phyloP scores from a whole-genome alignment of 2,329 filamentous ascomycete species.

The Penicillium sp. region DNA sequence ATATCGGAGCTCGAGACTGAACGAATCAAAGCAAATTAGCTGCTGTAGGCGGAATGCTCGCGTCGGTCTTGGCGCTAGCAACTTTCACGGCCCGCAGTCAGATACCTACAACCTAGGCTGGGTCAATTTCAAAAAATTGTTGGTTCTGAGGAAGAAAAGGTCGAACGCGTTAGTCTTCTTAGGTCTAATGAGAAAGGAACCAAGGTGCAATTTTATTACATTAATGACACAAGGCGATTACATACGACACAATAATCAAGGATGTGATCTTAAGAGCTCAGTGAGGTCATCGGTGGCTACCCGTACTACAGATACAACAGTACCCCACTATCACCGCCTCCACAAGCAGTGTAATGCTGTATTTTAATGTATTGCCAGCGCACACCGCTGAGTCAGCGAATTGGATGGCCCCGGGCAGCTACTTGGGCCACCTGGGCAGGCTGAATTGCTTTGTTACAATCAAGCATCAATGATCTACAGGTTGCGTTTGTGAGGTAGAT shows the following conservation, averaged over 20 bases:
- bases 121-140: background rate
- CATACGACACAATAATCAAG: constrained; percentile 4
- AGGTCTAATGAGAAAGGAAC: background rate
- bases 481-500: background rate
- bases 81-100: constrained; percentile 21
- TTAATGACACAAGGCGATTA: background rate
- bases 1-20: constrained; percentile 1
- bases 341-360: background rate
- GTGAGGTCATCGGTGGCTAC: constrained; percentile 27
- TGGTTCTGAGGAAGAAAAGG: constrained; percentile 5
- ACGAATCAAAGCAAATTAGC: constrained; percentile 10
- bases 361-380: background rate
- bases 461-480: background rate
- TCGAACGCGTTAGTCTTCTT: background rate
- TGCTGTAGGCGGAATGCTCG: constrained; percentile 20
- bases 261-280: constrained; percentile 10
- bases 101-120: background rate
- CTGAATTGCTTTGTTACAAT: constrained; percentile 4
- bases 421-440: background rate
- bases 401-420: background rate
- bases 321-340: background rate
- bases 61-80: constrained; percentile 22
- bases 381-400: constrained; percentile 10
- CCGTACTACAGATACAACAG: constrained; percentile 6
- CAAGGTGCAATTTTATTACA: background rate